Conservation (phyloP, 495 filamentous ascomycete species). For the Aspergillus nanangensis region DNA sequence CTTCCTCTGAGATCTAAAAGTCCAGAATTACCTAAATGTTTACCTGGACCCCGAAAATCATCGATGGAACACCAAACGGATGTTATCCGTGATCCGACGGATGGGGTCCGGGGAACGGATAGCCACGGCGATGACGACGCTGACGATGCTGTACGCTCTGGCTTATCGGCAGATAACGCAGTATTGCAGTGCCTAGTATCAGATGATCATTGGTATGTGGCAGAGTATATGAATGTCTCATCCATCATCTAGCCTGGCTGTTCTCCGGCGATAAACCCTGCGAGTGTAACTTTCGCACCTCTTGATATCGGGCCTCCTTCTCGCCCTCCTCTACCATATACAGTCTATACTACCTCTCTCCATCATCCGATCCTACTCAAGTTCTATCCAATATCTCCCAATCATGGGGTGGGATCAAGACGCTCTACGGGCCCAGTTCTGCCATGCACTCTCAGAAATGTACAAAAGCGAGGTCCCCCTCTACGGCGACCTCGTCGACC, state of each 20-base stretch:
- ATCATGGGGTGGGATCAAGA: constrained; percentile 20
- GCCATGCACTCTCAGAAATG: constrained; percentile 34
- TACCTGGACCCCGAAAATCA: background rate
- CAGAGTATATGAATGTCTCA: background rate
- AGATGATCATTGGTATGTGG: background rate
- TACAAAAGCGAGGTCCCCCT: constrained; percentile 38
- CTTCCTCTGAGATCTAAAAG: background rate
- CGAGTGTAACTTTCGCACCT: no score
- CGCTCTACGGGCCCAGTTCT: constrained; percentile 28
- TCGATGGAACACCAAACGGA: constrained; percentile 2
- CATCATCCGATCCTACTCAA: no score
- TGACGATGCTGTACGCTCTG: background rate
- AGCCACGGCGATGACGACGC: constrained; percentile 9
- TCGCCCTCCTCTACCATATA: no score
- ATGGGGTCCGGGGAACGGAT: constrained; percentile 13
- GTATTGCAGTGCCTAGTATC: background rate
- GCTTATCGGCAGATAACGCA: background rate
- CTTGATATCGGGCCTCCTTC: no score
- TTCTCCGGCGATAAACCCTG: no score
- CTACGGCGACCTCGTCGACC: constrained; percentile 31
- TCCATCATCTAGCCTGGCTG: no score
- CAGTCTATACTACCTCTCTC: no score
- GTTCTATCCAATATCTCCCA: background rate
- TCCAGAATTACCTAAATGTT: background rate
- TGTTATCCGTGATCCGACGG: constrained; percentile 8